phyloP scores from a whole-genome alignment of 768 basidiomycete species.

The Suillus variegatus region DNA sequence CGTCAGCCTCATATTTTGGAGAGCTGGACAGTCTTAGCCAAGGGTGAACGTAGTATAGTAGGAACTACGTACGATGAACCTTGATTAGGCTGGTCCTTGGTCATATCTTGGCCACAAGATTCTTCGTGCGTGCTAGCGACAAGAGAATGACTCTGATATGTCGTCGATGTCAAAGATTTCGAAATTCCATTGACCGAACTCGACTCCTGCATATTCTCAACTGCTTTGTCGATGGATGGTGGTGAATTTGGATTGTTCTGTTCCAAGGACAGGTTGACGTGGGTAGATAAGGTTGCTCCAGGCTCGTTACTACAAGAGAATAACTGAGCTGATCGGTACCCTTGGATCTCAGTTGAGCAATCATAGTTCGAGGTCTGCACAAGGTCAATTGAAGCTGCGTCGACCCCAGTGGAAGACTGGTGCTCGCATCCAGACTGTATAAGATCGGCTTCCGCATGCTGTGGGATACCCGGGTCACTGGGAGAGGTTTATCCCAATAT shows the following conservation, averaged over 20 bases:
- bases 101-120: too few species aligned
- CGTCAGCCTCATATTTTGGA: too few species aligned
- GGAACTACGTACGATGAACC: too few species aligned
- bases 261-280: neutral
- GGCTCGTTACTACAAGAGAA: neutral
- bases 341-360: neutral
- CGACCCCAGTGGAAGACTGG: neutral
- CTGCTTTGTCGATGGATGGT: neutral
- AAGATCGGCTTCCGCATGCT: neutral
- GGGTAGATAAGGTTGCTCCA: neutral
- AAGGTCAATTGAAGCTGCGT: neutral
- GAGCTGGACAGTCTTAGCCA: too few species aligned
- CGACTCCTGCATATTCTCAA: neutral
- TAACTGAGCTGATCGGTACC: neutral
- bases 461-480: neutral
- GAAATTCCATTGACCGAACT: neutral
- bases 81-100: too few species aligned
- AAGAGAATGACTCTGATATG: neutral
- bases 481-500: neutral
- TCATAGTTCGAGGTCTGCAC: neutral
- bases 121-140: too few species aligned
- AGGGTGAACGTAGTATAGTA: too few species aligned
- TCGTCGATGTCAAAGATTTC: neutral
- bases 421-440: neutral
- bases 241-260: neutral